phyloP scores from a whole-genome alignment of 306 rosid species.

The Quercus suber region DNA sequence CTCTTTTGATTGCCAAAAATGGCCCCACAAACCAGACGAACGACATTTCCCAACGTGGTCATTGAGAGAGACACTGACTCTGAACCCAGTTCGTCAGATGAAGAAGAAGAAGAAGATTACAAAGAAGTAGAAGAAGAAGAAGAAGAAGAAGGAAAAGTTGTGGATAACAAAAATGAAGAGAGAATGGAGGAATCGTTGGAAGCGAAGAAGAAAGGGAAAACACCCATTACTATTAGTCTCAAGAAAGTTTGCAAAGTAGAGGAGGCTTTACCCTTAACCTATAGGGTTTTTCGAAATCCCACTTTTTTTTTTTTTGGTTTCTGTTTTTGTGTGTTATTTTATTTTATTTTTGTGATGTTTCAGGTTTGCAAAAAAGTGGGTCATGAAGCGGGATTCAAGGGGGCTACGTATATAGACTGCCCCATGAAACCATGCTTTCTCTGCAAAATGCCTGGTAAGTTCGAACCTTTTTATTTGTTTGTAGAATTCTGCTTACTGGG shows the following conservation, averaged over 20 bases:
- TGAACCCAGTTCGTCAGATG: conserved; percentile 73
- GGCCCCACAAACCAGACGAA: conserved; percentile 68
- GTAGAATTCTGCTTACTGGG: not conserved
- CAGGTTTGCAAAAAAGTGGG: conserved; percentile 91
- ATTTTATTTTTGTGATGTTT: not conserved
- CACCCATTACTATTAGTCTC: conserved; percentile 57
- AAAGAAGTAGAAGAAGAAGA: not conserved
- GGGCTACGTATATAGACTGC: conserved; percentile 94
- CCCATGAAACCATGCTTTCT: conserved; percentile 99
- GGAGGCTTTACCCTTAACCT: not conserved
- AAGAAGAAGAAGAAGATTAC: conserved; percentile 37
- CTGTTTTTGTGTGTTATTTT: not conserved
- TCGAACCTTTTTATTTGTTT: not conserved
- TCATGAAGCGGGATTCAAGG: conserved; percentile 94
- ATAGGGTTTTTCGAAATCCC: not conserved
- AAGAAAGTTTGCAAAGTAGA: conserved; percentile 85
- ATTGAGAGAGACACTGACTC: conserved; percentile 71
- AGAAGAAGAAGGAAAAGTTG: conserved; percentile 22
- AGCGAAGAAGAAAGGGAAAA: conserved; percentile 52
- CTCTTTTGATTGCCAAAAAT: conserved; percentile 22
- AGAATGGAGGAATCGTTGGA: conserved; percentile 39
- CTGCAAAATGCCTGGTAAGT: conserved; percentile 84
- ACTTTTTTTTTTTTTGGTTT: not conserved
- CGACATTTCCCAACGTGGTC: conserved; percentile 58
- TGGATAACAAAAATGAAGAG: conserved; percentile 21